Evolutionary conservation across 768 basidiomycete species (phyloP), one percentile per base, ranked within the genome.

Genomic region (Lentinula sp.): DNA sequence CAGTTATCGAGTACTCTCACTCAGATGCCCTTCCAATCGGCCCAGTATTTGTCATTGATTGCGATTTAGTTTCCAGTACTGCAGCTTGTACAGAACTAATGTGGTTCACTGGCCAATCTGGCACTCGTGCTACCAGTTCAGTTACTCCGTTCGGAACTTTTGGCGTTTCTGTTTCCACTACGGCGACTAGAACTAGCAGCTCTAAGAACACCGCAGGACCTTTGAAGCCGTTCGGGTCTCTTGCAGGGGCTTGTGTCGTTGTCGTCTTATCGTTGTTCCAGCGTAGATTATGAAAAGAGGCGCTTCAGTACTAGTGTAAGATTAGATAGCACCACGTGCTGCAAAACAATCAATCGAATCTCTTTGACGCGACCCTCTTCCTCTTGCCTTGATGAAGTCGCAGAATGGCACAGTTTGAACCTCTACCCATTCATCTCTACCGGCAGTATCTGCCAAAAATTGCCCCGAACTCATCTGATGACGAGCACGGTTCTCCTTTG

Each of bases 401-500:
- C 55, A 40, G 28, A 39, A 56, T 56, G 55, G 55, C 55, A n/a
- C 55, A 16, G 55, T 43, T 56, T 43, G 55, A 56, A 11, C 55
- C 55, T 23, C n/a, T 56, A 5, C 55, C 55, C 9, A 15, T 56
- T 15, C 39, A 43, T 23, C 55, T 56, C 16, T 45, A 40, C 28
- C 55, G 21, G 3, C n/a, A 18, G 32, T 9, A 43, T 43, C n/a
- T 15, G 11, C 40, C 55, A 28, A 43, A 51, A 42, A 37, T n/a
- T 37, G 40, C 40, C 64, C 13, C 64, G 7, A 46, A 28, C 18
- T 6, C 18, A n/a, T 21, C 37, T 28, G 9, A 11, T 58, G 57
- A 37, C 61, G 18, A 23, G 57, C 45, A 54, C 1, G 72, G 72
- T 37, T 79, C 80, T 11, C 65, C 68, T 16, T 73, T 91, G 0